Percentiles rank a stretch among this genome's conserved stretches.
phyloP scores from a whole-genome alignment of 78 protist species.

The Dictyostelium intermedium region DNA sequence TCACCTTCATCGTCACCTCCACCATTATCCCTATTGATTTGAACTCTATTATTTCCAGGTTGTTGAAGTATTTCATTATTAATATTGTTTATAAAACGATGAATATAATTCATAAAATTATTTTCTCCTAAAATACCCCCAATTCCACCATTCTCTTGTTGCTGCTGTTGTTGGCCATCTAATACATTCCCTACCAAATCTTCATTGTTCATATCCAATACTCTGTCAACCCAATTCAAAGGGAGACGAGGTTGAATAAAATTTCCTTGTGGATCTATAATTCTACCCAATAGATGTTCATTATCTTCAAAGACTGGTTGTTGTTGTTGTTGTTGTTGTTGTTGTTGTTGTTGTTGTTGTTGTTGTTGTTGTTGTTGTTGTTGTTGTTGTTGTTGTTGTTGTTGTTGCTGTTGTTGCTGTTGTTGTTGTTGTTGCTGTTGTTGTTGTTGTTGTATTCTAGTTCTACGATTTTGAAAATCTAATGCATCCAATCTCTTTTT shows the following conservation, averaged over 20 bases:
- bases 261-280: too few relatives aligned
- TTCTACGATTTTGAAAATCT: background rate
- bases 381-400: background rate
- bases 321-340: background rate
- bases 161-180: background rate
- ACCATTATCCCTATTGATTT: background rate
- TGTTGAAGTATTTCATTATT: background rate
- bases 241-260: background rate
- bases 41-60: background rate
- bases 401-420: background rate
- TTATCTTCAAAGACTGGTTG: too few relatives aligned
- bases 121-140: background rate
- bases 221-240: background rate
- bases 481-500: background rate
- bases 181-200: background rate
- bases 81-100: background rate
- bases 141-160: background rate
- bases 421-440: background rate
- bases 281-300: too few relatives aligned
- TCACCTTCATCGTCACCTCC: background rate
- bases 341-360: too few relatives aligned
- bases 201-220: background rate
- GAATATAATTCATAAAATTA: background rate
- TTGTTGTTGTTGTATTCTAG: background rate
- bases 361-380: background rate